Evolutionary conservation across 78 protist species (phyloP).

Genomic region (Dictyostelium intermedium): DNA sequence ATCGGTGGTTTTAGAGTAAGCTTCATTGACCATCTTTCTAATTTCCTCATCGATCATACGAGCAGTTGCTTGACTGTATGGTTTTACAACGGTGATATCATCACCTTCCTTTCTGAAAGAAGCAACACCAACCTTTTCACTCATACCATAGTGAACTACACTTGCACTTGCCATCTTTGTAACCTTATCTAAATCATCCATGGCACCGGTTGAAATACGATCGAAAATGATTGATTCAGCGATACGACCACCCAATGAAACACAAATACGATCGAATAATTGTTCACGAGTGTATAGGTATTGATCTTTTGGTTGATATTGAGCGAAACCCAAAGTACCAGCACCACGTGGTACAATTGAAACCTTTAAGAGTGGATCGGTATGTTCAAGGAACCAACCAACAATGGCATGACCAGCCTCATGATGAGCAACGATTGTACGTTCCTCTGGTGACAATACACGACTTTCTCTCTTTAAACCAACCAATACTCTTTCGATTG

Average conservation of each 20-base stretch:
- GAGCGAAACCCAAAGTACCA: conserved; percentile 97
- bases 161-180: conserved; percentile 78
- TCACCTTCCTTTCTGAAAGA: conserved; percentile 80
- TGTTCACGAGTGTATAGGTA: conserved; percentile 88
- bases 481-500: conserved; percentile 95
- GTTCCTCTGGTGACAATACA: conserved; percentile 87
- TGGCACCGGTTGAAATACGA: conserved; percentile 95
- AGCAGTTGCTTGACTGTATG: conserved; percentile 89
- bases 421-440: conserved; percentile 96
- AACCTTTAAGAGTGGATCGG: conserved; percentile 96
- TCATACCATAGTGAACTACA: conserved; percentile 91
- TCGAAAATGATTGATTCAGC: conserved; percentile 90
- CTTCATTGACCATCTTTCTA: conserved; percentile 67
- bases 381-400: conserved; percentile 98
- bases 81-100: conserved; percentile 81
- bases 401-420: conserved; percentile 99
- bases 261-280: conserved; percentile 90
- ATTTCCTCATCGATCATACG: conserved; percentile 87
- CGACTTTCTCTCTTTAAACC: conserved; percentile 86
- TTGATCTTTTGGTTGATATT: conserved; percentile 96
- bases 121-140: conserved; percentile 83
- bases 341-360: conserved; percentile 98
- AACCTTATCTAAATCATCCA: conserved; percentile 93
- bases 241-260: conserved; percentile 95
- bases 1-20: conserved; percentile 66